Conservation (phyloP, 2,329 filamentous ascomycete genomes). For the Botrytis deweyae region DNA sequence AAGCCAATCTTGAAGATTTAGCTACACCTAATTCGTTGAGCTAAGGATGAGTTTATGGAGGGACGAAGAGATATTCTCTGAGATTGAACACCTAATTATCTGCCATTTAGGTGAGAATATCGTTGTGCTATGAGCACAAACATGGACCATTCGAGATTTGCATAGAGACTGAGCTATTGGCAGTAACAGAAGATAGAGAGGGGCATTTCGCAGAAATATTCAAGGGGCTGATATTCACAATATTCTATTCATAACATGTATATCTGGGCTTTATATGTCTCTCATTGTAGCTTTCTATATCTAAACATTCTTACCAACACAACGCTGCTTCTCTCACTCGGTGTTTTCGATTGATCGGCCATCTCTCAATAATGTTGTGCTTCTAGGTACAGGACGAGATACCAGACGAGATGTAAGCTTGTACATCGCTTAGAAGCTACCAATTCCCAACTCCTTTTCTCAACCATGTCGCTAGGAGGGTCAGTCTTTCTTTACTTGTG, state of each 20-base stretch:
- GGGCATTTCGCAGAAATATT: not conserved
- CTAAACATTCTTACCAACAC: not conserved
- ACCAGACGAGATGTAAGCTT: not conserved
- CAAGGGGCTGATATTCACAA: not conserved
- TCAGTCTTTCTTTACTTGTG: not conserved
- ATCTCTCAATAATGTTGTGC: not conserved
- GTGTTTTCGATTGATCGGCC: not conserved
- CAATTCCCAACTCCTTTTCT: not conserved
- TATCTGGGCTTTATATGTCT: not conserved
- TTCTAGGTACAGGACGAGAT: not conserved
- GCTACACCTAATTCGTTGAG: not conserved
- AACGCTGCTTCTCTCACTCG: not conserved
- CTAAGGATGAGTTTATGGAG: not conserved
- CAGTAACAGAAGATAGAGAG: not conserved
- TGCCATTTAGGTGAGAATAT: not conserved
- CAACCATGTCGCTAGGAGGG: not conserved
- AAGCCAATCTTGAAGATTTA: not conserved
- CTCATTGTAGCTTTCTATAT: not conserved
- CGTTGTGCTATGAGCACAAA: not conserved
- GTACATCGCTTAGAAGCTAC: not conserved
- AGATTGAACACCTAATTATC: too few species aligned
- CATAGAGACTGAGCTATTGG: not conserved
- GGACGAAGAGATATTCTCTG: not conserved
- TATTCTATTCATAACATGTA: not conserved
- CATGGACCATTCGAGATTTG: not conserved